phyloP scores from a whole-genome alignment of 2,329 filamentous ascomycete genomes.

The Sporothrix globosa region DNA sequence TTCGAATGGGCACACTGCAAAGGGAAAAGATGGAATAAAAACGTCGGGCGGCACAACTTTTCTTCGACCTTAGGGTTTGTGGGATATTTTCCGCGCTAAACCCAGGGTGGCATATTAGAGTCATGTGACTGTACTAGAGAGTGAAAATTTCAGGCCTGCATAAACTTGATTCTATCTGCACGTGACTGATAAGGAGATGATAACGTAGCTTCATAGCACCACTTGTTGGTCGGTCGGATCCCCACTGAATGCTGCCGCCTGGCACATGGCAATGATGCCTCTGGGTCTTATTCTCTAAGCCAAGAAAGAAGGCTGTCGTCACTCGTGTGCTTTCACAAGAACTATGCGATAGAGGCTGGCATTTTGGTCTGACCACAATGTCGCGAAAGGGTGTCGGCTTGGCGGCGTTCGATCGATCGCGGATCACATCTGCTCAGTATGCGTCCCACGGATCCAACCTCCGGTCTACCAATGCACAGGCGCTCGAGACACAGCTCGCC shows the following conservation, averaged over 20 bases:
- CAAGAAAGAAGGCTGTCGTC: neutral
- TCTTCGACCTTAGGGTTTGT: constrained; percentile 33
- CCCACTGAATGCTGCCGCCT: neutral
- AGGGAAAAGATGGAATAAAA: constrained; percentile 27
- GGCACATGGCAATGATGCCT: constrained; percentile 9
- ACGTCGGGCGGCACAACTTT: constrained; percentile 32
- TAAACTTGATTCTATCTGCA: neutral
- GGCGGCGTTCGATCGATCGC: constrained; percentile 83
- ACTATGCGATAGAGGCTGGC: neutral
- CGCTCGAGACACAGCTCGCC: constrained; percentile 87
- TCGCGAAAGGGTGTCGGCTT: constrained; percentile 85
- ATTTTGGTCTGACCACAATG: constrained; percentile 47
- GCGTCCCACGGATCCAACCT: constrained; percentile 85
- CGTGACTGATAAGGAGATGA: neutral
- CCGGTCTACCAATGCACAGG: constrained; percentile 80
- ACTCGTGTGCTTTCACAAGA: neutral
- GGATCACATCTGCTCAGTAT: constrained; percentile 84
- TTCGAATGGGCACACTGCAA: constrained; percentile 25
- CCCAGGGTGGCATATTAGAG: neutral
- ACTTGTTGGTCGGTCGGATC: neutral
- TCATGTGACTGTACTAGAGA: neutral
- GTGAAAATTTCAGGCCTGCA: neutral
- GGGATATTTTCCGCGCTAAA: constrained; percentile 35
- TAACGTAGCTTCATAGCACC: neutral
- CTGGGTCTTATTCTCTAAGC: constrained; percentile 4